These are phyloP conservation scores for Falciphora oryzae DNA, from an alignment of 2,329 filamentous ascomycete genomes.

Conservation along the genomic window DNA sequence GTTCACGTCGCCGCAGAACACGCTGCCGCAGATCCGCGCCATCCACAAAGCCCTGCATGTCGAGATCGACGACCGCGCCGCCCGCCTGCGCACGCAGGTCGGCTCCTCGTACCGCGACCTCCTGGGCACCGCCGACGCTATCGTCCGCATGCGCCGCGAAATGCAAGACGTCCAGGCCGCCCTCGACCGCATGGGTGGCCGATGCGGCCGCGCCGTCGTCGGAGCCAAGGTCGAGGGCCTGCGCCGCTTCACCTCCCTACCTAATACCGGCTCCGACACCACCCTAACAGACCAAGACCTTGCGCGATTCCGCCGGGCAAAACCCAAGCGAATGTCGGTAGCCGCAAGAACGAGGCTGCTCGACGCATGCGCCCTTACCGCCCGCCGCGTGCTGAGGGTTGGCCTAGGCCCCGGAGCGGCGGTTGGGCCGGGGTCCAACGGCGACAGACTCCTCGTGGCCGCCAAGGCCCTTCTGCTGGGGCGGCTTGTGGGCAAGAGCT, in stretches of 20 bases:
- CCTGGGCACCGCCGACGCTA: constrained; percentile 87
- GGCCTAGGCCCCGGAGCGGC: constrained; percentile 23
- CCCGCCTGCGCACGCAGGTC: constrained; percentile 57
- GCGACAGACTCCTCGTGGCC: constrained; percentile 48
- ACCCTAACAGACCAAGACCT: neutral
- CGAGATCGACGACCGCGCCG: constrained; percentile 56
- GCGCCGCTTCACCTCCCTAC: constrained; percentile 34
- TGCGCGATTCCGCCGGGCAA: constrained; percentile 9
- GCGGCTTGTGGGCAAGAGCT: constrained; percentile 66
- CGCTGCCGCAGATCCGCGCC: constrained; percentile 57
- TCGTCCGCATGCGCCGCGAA: constrained; percentile 78
- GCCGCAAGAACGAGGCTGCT: constrained; percentile 44
- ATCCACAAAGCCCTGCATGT: constrained; percentile 55
- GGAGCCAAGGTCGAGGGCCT: constrained; percentile 57
- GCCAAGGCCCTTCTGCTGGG: constrained; percentile 73
- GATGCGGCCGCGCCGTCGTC: constrained; percentile 68
- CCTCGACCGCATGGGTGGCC: constrained; percentile 65
- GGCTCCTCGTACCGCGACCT: constrained; percentile 77
- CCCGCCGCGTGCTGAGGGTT: constrained; percentile 42
- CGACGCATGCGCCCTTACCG: constrained; percentile 44
- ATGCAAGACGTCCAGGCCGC: constrained; percentile 69
- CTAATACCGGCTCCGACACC: constrained; percentile 16
- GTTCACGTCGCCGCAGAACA: constrained; percentile 45
- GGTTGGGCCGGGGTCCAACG: constrained; percentile 26
- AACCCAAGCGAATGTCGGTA: constrained; percentile 2